Percentiles rank a stretch among this genome's conserved stretches.
Conservation (phyloP, 768 basidiomycete species). For the Auricularia heimuer region DNA sequence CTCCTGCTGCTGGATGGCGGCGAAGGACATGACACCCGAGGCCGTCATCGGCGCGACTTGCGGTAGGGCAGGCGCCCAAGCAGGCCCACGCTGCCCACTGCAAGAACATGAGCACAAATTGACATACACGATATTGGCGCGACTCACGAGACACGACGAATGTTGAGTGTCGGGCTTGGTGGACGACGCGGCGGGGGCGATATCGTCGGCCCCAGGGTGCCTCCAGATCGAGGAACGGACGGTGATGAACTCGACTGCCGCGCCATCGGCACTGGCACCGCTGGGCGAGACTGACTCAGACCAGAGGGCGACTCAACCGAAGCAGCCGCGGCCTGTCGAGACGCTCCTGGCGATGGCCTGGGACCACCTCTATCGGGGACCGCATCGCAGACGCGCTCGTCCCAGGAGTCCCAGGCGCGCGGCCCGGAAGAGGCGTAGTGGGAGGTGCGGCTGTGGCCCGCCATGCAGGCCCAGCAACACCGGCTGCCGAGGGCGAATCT, state of each 20-base stretch:
- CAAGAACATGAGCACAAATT: slow-evolving; percentile 1
- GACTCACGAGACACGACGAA: not conserved
- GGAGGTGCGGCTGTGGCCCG: not conserved
- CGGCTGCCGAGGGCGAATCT: too few relatives aligned
- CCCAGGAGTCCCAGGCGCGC: too few relatives aligned
- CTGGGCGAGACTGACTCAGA: not conserved
- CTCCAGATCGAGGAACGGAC: not conserved
- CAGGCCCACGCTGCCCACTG: slow-evolving; percentile 36
- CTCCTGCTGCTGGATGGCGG: slow-evolving; percentile 78
- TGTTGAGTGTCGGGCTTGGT: slow-evolving; percentile 3
- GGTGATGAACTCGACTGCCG: too few relatives aligned
- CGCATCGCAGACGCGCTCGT: too few relatives aligned
- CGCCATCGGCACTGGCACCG: not conserved
- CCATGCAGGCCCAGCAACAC: not conserved
- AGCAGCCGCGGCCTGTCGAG: not conserved
- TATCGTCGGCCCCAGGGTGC: not conserved
- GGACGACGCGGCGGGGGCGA: slow-evolving; percentile 3
- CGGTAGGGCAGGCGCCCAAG: slow-evolving; percentile 53
- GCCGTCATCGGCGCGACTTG: slow-evolving; percentile 18
- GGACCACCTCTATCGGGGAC: too few relatives aligned
- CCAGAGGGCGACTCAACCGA: not conserved
- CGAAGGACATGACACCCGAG: slow-evolving; percentile 45
- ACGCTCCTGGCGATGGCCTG: too few relatives aligned
- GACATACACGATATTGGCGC: slow-evolving; percentile 7
- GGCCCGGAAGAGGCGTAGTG: not conserved